These are phyloP conservation scores for Agaricus subrufescens DNA, from an alignment of 768 basidiomycete genomes.

Conservation along the genomic window DNA sequence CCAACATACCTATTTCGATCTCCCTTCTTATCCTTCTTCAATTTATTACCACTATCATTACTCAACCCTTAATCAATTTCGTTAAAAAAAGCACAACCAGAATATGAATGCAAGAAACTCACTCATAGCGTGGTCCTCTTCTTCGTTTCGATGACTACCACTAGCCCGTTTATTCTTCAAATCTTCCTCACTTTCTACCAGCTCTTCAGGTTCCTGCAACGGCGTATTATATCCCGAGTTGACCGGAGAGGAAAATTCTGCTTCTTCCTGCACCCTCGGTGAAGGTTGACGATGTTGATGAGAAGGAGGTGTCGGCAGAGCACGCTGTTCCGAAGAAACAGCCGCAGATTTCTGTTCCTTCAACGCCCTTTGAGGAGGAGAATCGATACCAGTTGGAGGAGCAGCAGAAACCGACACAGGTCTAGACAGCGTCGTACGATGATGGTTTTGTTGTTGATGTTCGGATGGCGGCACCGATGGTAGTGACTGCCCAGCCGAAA, in stretches of 20 bases:
- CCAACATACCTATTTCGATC: not conserved
- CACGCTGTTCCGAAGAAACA: not conserved
- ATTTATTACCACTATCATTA: not conserved
- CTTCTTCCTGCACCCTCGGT: too few species aligned
- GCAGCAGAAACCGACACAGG: not conserved
- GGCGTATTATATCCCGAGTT: not conserved
- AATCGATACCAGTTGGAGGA: not conserved
- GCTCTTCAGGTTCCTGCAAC: too few species aligned
- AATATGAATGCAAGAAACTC: not conserved
- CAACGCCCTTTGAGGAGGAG: not conserved
- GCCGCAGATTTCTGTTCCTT: not conserved
- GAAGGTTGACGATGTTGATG: not conserved
- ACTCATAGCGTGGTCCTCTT: not conserved
- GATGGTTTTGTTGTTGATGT: not conserved
- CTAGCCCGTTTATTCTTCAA: not conserved
- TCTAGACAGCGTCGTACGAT: not conserved
- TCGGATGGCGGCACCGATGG: too few species aligned
- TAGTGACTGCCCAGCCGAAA: too few species aligned
- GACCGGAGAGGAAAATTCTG: too few species aligned
- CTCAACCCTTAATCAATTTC: too few species aligned
- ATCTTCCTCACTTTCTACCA: not conserved
- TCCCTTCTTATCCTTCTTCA: not conserved
- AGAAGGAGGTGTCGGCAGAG: not conserved
- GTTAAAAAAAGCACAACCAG: not conserved
- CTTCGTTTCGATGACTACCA: not conserved